Base-by-base conservation (phyloP, 75 land plant genomes). In the Picea sitchensis region DNA sequence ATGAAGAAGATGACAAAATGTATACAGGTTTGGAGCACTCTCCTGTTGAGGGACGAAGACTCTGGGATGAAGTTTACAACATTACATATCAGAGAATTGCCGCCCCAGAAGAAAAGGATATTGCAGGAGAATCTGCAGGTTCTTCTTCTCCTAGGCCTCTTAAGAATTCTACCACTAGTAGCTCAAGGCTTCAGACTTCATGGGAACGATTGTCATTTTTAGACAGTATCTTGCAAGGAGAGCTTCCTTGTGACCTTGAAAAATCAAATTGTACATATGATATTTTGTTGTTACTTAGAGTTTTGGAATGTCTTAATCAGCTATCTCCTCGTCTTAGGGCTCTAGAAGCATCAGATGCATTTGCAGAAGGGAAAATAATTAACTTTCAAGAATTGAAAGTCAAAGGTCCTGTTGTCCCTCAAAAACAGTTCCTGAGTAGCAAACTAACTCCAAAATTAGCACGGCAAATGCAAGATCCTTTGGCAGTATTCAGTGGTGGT, bases 371-470 rank as follows among this genome's bases (percentile, higher is more conserved):
- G 17, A 89, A 62, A 80, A 59, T 87, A 26, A 77, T 77, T 30
- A 73, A 78, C 44, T 78, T 92, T 79, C 86, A 90, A 78, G 87
- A 79, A 41, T 58, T 90, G 56, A 84, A 75, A 71, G 79, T 85
- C 59, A 54, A 78, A 32, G 82, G 78, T 32, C 80, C 83, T 81
- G 59, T 65, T 26, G 72, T 96, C 59, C 81, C 91, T 41, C 87
- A 85, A 77, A 78, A 73, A 71, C 95, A 94, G 77, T 96, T 94
- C 75, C 63, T 92, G 20, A 96, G 82, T 78, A 91, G 82, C 77
- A 96, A 92, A 73, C 64, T 96, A 65, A 91, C 97, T 6, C 93
- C 96, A 65, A 96, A 96, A 83, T 86, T 96, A 61, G 99, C 92
- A 76, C 92, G 90, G 54, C 99, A 96, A 79, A 85, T 96, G 92